These are phyloP conservation scores for Angomonas ambiguus DNA, from an alignment of 208 protist genomes.

Conservation along the genomic window DNA sequence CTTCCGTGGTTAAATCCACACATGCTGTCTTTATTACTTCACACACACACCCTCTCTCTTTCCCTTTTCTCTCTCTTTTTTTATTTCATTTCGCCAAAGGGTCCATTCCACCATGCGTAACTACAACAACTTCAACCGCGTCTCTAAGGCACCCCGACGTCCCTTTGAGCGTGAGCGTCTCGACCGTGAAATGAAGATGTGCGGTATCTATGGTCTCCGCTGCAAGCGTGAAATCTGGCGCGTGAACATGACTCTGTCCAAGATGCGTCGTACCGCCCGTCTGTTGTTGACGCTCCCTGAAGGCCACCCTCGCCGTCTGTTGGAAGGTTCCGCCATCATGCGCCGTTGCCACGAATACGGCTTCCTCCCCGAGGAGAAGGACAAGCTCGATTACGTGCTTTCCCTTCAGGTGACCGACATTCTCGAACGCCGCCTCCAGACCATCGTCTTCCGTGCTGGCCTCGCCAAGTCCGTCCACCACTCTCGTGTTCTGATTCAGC, in stretches of 20 bases:
- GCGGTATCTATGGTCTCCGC: slow-evolving; percentile 98
- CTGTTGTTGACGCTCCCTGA: slow-evolving; percentile 99
- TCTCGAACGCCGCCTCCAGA: slow-evolving; percentile 99
- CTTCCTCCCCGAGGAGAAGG: slow-evolving; percentile 97
- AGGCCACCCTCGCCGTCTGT: slow-evolving; percentile 94
- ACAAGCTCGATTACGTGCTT: slow-evolving; percentile 99
- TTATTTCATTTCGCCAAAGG: neutral
- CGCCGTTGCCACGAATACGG: slow-evolving; percentile 98
- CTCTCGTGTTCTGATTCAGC: slow-evolving; percentile 98
- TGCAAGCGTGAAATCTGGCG: slow-evolving; percentile 99
- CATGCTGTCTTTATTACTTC: neutral
- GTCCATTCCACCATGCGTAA: slow-evolving; percentile 68
- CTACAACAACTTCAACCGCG: slow-evolving; percentile 97
- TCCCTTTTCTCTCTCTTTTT: neutral
- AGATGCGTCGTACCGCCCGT: slow-evolving; percentile 99
- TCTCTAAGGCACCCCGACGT: slow-evolving; percentile 96
- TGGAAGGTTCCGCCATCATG: slow-evolving; percentile 99
- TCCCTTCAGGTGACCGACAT: slow-evolving; percentile 98
- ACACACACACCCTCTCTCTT: neutral
- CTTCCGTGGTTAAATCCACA: too few species aligned
- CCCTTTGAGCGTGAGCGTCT: slow-evolving; percentile 99
- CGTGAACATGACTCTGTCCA: slow-evolving; percentile 97
- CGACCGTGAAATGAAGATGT: slow-evolving; percentile 99
- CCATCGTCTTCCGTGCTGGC: slow-evolving; percentile 97
- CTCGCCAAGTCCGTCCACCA: slow-evolving; percentile 99